These are phyloP conservation scores for Didymella exigua DNA, from an alignment of 2,329 filamentous ascomycete species.

Conservation along the genomic window DNA sequence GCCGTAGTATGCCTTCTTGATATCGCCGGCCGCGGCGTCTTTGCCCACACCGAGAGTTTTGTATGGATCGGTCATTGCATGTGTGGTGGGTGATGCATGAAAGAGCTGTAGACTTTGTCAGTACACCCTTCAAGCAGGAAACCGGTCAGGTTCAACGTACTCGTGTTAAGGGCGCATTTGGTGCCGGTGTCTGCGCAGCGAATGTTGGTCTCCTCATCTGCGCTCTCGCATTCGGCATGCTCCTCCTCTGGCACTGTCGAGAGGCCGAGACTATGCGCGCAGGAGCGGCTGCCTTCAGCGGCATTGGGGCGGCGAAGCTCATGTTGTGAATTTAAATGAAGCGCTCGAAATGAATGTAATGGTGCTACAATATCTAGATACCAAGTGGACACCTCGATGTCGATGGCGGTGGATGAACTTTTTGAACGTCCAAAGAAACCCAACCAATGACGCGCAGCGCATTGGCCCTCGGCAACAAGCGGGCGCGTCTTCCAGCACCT, in stretches of 20 bases:
- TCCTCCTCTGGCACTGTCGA: conserved; percentile 39
- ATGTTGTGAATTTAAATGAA: conserved; percentile 26
- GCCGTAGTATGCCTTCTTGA: conserved; percentile 98
- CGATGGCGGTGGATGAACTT: conserved; percentile 17
- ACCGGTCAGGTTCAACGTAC: conserved; percentile 23
- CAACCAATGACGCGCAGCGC: conserved; percentile 26
- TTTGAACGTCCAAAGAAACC: conserved; percentile 3
- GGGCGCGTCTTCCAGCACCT: conserved; percentile 34
- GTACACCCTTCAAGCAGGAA: background rate
- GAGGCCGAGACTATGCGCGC: conserved; percentile 41
- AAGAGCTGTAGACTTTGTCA: conserved; percentile 41
- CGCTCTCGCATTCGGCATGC: conserved; percentile 35
- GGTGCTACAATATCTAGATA: conserved; percentile 10
- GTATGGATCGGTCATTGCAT: conserved; percentile 79
- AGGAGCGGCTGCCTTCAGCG: conserved; percentile 41
- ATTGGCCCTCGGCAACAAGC: conserved; percentile 24
- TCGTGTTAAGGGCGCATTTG: conserved; percentile 36
- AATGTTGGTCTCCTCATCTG: conserved; percentile 36
- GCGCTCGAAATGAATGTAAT: conserved; percentile 22
- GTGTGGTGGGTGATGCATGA: conserved; percentile 60
- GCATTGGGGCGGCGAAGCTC: conserved; percentile 44
- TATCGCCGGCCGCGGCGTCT: conserved; percentile 79
- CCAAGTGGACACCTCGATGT: conserved; percentile 5
- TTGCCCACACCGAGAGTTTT: conserved; percentile 83
- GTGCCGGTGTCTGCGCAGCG: conserved; percentile 25